Conservation (phyloP, 768 basidiomycete genomes). For the Dentipellis fragilis region DNA sequence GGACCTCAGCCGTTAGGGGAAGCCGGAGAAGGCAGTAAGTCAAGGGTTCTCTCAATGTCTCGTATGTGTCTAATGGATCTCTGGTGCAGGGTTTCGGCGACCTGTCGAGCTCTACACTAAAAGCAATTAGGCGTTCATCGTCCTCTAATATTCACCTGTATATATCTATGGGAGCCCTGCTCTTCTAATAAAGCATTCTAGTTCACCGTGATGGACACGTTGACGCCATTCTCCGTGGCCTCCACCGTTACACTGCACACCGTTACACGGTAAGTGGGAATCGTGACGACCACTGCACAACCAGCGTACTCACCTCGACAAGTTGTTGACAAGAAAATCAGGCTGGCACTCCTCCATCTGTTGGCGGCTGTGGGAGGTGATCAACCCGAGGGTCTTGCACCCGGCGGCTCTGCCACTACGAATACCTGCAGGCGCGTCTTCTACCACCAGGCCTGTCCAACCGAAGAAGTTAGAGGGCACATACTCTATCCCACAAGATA, state of each 20-base stretch:
- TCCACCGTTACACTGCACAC: background rate
- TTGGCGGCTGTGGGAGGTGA: slow-evolving; percentile 69
- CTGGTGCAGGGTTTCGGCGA: slow-evolving; percentile 11
- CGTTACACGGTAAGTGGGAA: background rate
- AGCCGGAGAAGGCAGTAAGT: slow-evolving; percentile 57
- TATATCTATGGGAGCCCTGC: background rate
- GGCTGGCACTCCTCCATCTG: slow-evolving; percentile 55
- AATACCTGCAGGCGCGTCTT: slow-evolving; percentile 86
- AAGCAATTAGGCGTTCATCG: background rate
- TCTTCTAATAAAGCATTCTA: background rate
- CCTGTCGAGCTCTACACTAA: slow-evolving; percentile 14
- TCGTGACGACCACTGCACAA: background rate
- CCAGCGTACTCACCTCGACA: slow-evolving; percentile 43
- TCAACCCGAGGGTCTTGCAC: slow-evolving; percentile 71
- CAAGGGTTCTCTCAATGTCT: background rate
- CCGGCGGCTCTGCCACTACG: slow-evolving; percentile 74
- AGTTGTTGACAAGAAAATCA: slow-evolving; percentile 61
- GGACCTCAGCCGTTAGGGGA: slow-evolving; percentile 37
- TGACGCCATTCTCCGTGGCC: background rate
- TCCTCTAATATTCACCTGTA: too few relatives aligned
- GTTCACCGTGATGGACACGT: background rate
- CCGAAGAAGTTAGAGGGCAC: background rate
- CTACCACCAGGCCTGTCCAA: slow-evolving; percentile 65
- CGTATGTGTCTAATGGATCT: background rate
- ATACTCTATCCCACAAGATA: background rate